Base-by-base conservation (phyloP, 805 yeast species). In the Candida andamanensis region DNA sequence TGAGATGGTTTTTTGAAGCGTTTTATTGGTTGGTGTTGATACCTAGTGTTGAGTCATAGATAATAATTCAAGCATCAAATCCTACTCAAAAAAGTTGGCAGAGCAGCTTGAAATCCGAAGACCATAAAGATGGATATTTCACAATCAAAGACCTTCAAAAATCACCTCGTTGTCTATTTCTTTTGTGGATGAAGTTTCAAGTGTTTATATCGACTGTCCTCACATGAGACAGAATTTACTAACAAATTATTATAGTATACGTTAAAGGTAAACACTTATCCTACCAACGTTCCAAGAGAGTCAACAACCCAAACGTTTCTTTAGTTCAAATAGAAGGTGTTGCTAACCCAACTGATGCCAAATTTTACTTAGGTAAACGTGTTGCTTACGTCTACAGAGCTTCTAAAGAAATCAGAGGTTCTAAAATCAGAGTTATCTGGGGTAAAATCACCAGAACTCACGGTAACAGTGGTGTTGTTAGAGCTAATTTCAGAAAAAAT, bases 181-280 rank as follows among this genome's bases (percentile, higher is more conserved):
- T n/a, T n/a, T n/a, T n/a, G n/a, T n/a, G n/a, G n/a, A n/a, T n/a
- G n/a, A n/a, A n/a, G n/a, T n/a, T n/a, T n/a, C n/a, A n/a, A n/a
- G n/a, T n/a, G n/a, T n/a, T n/a, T n/a, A n/a, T n/a, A n/a, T n/a
- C n/a, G n/a, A n/a, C n/a, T n/a, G n/a, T n/a, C n/a, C n/a, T n/a
- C n/a, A n/a, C n/a, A n/a, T n/a, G n/a, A 17, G n/a, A n/a, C n/a
- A n/a, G n/a, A n/a, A n/a, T n/a, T n/a, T 59, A 62, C 69, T 60
- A 60, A 61, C 68, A 46, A 26, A 50, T 34, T 15, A n/a, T 27
- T 33, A 29, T 66, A 85, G 94, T 92, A 77, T 92, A 92, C 96
- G 97, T 92, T 75, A 92, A 90, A 82, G 98, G 97, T 76, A 92
- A 90, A 82, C 98, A 92, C 84, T 69, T 92, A 67, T 89, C 97